Evolutionary conservation across 1,284 basidiomycete genomes (phyloP).

Genomic region (Cutaneotrichosporon arboriforme): DNA sequence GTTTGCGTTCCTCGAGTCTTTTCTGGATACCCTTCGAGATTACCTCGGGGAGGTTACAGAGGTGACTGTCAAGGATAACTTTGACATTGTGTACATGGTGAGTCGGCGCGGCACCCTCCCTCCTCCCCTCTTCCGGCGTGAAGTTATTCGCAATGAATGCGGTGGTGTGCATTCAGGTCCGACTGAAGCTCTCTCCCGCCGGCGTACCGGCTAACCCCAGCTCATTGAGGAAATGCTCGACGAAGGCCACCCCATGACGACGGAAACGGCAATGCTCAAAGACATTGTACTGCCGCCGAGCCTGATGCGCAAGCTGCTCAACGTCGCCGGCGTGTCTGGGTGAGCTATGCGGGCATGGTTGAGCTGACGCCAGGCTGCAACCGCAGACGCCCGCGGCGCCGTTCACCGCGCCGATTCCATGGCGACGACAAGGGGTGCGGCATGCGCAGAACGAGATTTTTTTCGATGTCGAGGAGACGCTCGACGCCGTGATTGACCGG

Average conservation of each 20-base stretch:
- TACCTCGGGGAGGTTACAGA: conserved; percentile 74
- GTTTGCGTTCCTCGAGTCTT: conserved; percentile 79
- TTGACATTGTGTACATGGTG: conserved; percentile 92
- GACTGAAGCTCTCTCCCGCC: too few relatives aligned
- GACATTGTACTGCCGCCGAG: conserved; percentile 88
- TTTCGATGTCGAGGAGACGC: conserved; percentile 81
- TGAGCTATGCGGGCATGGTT: conserved; percentile 18
- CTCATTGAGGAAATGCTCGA: conserved; percentile 93
- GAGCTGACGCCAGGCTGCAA: conserved; percentile 40
- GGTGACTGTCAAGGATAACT: conserved; percentile 80
- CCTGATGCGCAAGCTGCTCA: conserved; percentile 69
- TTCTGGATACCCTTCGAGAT: conserved; percentile 74
- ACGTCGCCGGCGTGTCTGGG: conserved; percentile 57
- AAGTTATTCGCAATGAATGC: background rate
- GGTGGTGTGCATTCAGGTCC: background rate
- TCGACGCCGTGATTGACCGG: conserved; percentile 78
- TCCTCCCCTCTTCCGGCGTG: background rate
- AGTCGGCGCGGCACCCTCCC: too few relatives aligned
- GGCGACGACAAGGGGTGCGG: conserved; percentile 77
- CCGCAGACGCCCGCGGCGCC: conserved; percentile 54
- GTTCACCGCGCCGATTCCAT: conserved; percentile 88
- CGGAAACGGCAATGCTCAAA: conserved; percentile 82
- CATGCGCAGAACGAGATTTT: conserved; percentile 91
- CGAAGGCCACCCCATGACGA: conserved; percentile 87
- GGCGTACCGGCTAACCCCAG: conserved; percentile 51